Conservation (phyloP, 1,284 basidiomycete species). For the Phylloporus sp. region DNA sequence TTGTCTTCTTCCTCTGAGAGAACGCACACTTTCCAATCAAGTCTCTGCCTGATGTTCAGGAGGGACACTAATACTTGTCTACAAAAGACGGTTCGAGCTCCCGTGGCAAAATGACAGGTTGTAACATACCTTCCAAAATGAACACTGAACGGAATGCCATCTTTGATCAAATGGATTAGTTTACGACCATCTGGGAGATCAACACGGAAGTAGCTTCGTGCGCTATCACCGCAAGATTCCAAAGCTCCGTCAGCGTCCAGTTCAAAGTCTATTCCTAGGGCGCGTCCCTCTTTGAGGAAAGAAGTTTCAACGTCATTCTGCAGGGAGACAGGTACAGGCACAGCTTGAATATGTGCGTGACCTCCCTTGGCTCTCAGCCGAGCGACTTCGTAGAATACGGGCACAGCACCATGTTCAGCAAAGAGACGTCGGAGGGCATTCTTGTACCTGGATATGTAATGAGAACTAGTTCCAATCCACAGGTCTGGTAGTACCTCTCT, state of each 20-base stretch:
- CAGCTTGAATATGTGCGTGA: conserved; percentile 89
- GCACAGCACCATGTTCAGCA: conserved; percentile 66
- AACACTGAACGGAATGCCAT: conserved; percentile 79
- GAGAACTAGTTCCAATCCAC: background rate
- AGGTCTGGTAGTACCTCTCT: conserved; percentile 49
- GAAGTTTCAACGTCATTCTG: conserved; percentile 66
- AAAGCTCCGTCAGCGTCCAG: conserved; percentile 68
- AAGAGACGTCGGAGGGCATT: conserved; percentile 74
- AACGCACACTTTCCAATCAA: conserved; percentile 90
- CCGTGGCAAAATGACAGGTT: background rate
- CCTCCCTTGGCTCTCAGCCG: conserved; percentile 85
- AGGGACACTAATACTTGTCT: conserved; percentile 82
- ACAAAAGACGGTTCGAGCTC: conserved; percentile 9
- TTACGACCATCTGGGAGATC: conserved; percentile 87
- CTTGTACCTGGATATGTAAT: conserved; percentile 66
- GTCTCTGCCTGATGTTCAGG: conserved; percentile 72
- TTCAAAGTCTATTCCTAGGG: conserved; percentile 69
- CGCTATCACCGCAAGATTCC: conserved; percentile 53
- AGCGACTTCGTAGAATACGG: conserved; percentile 89
- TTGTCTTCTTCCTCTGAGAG: conserved; percentile 83
- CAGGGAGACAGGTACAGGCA: conserved; percentile 76
- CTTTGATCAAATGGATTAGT: conserved; percentile 84
- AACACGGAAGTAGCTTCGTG: conserved; percentile 85
- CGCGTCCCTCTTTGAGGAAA: conserved; percentile 71
- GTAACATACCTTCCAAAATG: conserved; percentile 89